Conservation (phyloP, 225 moss, liverwort and hornwort genomes). For the Lunularia cruciata region DNA sequence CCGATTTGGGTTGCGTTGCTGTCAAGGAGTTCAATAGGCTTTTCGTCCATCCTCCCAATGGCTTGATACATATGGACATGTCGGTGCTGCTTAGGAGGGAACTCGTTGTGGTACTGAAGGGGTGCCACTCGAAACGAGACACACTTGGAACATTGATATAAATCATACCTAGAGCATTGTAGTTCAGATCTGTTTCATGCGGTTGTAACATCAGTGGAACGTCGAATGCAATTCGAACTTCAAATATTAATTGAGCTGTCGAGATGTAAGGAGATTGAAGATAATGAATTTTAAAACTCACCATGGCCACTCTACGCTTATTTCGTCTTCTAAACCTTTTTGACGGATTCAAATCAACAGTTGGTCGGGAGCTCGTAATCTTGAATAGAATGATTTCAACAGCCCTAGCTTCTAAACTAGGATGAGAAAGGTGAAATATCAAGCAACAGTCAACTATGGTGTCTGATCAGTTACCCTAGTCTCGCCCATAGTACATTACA, state of each 20-base stretch:
- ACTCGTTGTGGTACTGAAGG: constrained; percentile 71
- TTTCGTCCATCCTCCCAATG: constrained; percentile 63
- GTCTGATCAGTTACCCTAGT: too few relatives aligned
- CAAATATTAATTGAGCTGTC: not conserved
- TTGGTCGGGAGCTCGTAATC: too few relatives aligned
- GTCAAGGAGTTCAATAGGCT: constrained; percentile 24
- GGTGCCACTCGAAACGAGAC: constrained; percentile 69
- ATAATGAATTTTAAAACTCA: not conserved
- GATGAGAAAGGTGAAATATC: too few relatives aligned
- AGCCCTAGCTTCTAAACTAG: too few relatives aligned
- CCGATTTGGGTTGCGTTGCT: not conserved
- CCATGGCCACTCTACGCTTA: not conserved
- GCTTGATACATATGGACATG: constrained; percentile 66
- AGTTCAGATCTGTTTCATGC: constrained; percentile 45
- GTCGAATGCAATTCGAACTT: too few relatives aligned
- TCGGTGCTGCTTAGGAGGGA: constrained; percentile 47
- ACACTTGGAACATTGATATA: constrained; percentile 60
- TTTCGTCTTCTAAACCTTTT: too few relatives aligned
- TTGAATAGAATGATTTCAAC: too few relatives aligned
- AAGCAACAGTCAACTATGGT: too few relatives aligned
- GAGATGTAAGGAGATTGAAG: not conserved
- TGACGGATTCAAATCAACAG: too few relatives aligned
- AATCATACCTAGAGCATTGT: constrained; percentile 56
- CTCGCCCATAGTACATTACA: too few relatives aligned
- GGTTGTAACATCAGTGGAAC: too few relatives aligned